These are phyloP conservation scores for Linum lewisii DNA, from an alignment of 345 rosid genomes.

Conservation along the genomic window DNA sequence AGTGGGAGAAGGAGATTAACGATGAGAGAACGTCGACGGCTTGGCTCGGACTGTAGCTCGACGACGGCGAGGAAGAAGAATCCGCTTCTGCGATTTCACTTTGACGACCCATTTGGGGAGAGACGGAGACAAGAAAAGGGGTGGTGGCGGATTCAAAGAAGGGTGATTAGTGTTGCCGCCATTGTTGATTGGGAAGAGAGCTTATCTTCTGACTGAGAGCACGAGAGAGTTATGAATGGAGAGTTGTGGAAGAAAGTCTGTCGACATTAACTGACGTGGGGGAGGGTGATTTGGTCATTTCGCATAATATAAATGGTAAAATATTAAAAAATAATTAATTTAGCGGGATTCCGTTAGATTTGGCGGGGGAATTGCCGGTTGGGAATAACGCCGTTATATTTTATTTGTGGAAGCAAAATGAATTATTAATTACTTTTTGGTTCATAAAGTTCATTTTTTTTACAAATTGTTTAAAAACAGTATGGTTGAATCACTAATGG, in stretches of 20 bases:
- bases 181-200: background rate
- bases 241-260: background rate
- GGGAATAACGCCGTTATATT: background rate
- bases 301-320: too few relatives aligned
- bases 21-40: constrained; percentile 54
- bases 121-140: constrained; percentile 10
- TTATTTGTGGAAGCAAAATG: background rate
- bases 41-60: constrained; percentile 23
- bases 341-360: background rate
- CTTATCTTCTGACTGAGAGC: background rate
- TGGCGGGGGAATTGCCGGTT: too few relatives aligned
- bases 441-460: too few relatives aligned
- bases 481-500: too few relatives aligned
- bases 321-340: too few relatives aligned
- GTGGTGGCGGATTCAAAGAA: too few relatives aligned
- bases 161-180: background rate
- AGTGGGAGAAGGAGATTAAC: constrained; percentile 54
- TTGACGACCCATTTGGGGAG: background rate
- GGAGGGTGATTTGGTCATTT: background rate
- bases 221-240: background rate
- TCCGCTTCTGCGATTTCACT: background rate
- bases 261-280: background rate
- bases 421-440: too few relatives aligned
- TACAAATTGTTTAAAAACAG: too few relatives aligned
- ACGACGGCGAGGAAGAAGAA: constrained; percentile 13